Base-by-base conservation (phyloP, 2,329 filamentous ascomycete species). In the Penicillium crustosum region DNA sequence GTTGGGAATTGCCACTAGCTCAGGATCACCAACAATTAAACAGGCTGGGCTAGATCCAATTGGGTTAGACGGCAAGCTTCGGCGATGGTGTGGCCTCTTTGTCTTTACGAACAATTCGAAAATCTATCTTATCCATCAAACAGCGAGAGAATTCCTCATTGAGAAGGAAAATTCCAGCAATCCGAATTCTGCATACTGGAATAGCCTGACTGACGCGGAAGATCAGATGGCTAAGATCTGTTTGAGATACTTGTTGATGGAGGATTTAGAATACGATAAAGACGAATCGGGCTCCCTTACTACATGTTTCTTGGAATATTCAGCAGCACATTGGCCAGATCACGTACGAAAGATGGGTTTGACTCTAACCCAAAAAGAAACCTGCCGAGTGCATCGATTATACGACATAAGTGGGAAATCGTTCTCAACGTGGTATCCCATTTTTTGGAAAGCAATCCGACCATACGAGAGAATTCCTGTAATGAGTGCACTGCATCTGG, bases 61-160 rank as follows among this genome's bases (percentile, higher is more conserved):
- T 13, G 10, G 9, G 4, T 0, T 31, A 4, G 29, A 13, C 0
- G 2, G 12, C 10, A 31, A 31, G 29, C 29, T 31, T 13, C 29
- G 29, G 9, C 29, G 29, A 31, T 31, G 9, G 12, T 31, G 29
- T 2, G 29, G 12, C 9, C 29, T 31, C 3, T 31, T 31, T 13
- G 1, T 31, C 4, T 31, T 61, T 3, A 59, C 61, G n/a, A 59
- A 60, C 13, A 55, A 59, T 31, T 62, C 55, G 23, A 59, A 59
- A 10, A 56, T 65, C 27, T 61, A 62, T n/a, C 51, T 65, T 4
- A 63, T 65, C 13, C 57, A 63, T 44, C 56, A 64, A 27, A 62
- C 60, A 42, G 60, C 60, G 5, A 59, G 51, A 13, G 56, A 59
- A 15, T 60, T 60, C 29, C 49, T 60, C 6, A 36, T 36, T 7